A percentile compares a stretch with the other conserved stretches of the same genome.
These are phyloP conservation scores for Oryza glaberrima DNA, from an alignment of 176 grass and related monocot species.

Conservation along the genomic window DNA sequence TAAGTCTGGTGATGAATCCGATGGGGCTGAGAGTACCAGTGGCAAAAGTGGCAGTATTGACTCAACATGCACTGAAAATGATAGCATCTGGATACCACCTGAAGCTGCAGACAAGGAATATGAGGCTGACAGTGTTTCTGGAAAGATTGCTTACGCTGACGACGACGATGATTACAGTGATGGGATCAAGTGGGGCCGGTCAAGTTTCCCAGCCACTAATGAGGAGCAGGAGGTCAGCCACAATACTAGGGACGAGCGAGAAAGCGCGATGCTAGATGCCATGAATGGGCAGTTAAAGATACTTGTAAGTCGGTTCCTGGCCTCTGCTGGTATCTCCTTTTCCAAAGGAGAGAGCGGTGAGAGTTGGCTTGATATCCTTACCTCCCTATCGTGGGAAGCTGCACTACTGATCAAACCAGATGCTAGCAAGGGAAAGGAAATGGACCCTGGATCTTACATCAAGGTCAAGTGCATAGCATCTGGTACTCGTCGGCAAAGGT, in stretches of 20 bases:
- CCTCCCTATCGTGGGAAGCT: slow-evolving; percentile 88
- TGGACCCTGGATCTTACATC: slow-evolving; percentile 95
- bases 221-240: slow-evolving; percentile 46
- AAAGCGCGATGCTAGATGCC: slow-evolving; percentile 86
- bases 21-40: slow-evolving; percentile 49
- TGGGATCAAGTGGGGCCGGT: slow-evolving; percentile 71
- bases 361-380: slow-evolving; percentile 83
- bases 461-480: slow-evolving; percentile 96
- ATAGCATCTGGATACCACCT: slow-evolving; percentile 72
- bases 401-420: slow-evolving; percentile 89
- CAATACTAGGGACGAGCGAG: slow-evolving; percentile 59
- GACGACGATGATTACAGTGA: slow-evolving; percentile 60
- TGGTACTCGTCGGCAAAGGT: slow-evolving; percentile 81
- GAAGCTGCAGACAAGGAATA: slow-evolving; percentile 71
- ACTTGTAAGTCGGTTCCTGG: slow-evolving; percentile 82
- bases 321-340: slow-evolving; percentile 67
- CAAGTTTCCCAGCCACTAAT: slow-evolving; percentile 56
- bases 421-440: slow-evolving; percentile 83
- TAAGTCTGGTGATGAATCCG: slow-evolving; percentile 52
- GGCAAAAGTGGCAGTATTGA: slow-evolving; percentile 34
- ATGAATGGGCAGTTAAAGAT: slow-evolving; percentile 97
- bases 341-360: slow-evolving; percentile 49
- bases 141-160: slow-evolving; percentile 52
- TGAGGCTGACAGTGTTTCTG: slow-evolving; percentile 45
- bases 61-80: slow-evolving; percentile 34